A percentile compares a stretch with the other conserved stretches of the same genome.
phyloP scores from a whole-genome alignment of 164 flowering plant species.

The Tetracentron sinense region DNA sequence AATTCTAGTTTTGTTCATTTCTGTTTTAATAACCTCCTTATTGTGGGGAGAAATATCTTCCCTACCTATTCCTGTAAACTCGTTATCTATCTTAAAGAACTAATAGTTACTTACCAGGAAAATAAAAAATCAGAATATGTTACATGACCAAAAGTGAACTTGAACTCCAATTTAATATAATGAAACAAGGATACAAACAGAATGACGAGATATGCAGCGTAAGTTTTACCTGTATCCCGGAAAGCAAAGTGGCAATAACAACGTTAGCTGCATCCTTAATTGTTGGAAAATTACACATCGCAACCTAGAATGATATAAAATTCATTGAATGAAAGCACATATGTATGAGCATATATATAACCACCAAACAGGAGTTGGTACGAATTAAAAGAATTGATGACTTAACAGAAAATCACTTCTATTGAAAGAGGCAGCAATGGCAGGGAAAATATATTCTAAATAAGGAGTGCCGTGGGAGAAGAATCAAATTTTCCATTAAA shows the following conservation, averaged over 20 bases:
- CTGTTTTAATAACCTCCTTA: too few relatives aligned
- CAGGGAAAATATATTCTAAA: too few relatives aligned
- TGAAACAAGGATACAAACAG: not conserved
- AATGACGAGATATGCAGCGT: conserved; percentile 6
- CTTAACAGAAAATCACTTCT: not conserved
- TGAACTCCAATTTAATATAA: not conserved
- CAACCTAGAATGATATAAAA: conserved; percentile 52
- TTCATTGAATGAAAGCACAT: not conserved
- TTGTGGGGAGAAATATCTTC: too few relatives aligned
- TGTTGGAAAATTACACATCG: conserved; percentile 89
- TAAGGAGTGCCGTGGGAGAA: too few relatives aligned
- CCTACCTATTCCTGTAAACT: too few relatives aligned
- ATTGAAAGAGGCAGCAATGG: too few relatives aligned
- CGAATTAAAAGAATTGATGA: not conserved
- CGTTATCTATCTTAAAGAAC: too few relatives aligned
- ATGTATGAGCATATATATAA: not conserved
- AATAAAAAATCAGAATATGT: too few relatives aligned
- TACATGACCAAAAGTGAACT: not conserved
- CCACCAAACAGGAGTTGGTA: not conserved
- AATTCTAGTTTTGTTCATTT: too few relatives aligned
- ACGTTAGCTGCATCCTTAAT: conserved; percentile 98
- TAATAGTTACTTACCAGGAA: too few relatives aligned
- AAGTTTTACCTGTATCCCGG: conserved; percentile 83
- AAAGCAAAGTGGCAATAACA: conserved; percentile 88
- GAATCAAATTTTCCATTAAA: too few relatives aligned